Conservation (phyloP, 352 stramenopile species). For the Pythium oligandrum region DNA sequence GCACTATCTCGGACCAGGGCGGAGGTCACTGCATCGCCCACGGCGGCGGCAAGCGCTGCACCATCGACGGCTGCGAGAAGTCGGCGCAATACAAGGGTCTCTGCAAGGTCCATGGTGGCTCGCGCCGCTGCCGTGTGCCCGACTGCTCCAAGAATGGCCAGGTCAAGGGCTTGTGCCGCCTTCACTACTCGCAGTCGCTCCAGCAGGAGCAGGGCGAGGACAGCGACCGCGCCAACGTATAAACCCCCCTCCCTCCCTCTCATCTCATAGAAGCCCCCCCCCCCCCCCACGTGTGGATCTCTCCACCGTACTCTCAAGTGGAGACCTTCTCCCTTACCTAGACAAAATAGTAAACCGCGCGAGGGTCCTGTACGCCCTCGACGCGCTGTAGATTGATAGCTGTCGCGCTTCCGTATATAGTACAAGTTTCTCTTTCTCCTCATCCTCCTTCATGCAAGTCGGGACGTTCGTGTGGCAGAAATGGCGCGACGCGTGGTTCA, state of each 20-base stretch:
- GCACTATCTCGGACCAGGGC: slow-evolving; percentile 82
- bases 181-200: slow-evolving; percentile 40
- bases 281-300: too few species aligned
- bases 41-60: slow-evolving; percentile 62
- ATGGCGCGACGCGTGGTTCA: slow-evolving; percentile 44
- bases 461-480: slow-evolving; percentile 32
- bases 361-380: too few species aligned
- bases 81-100: slow-evolving; percentile 77
- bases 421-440: too few species aligned
- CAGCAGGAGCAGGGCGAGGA: slow-evolving; percentile 13
- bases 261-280: too few species aligned
- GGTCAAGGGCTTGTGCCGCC: slow-evolving; percentile 70
- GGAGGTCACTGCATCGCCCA: slow-evolving; percentile 80
- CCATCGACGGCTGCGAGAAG: slow-evolving; percentile 62
- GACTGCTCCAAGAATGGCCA: slow-evolving; percentile 82
- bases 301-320: too few species aligned
- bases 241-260: too few species aligned
- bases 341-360: too few species aligned
- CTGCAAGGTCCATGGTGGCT: slow-evolving; percentile 82
- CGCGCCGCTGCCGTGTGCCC: slow-evolving; percentile 56
- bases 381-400: too few species aligned
- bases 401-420: too few species aligned
- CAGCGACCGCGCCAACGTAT: too few species aligned
- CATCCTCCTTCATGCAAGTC: neutral
- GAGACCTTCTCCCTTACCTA: too few species aligned